A percentile compares a stretch with the other conserved stretches of the same genome.
These are phyloP conservation scores for Hypoxylon fuscum DNA, from an alignment of 495 filamentous ascomycete species.

Conservation along the genomic window DNA sequence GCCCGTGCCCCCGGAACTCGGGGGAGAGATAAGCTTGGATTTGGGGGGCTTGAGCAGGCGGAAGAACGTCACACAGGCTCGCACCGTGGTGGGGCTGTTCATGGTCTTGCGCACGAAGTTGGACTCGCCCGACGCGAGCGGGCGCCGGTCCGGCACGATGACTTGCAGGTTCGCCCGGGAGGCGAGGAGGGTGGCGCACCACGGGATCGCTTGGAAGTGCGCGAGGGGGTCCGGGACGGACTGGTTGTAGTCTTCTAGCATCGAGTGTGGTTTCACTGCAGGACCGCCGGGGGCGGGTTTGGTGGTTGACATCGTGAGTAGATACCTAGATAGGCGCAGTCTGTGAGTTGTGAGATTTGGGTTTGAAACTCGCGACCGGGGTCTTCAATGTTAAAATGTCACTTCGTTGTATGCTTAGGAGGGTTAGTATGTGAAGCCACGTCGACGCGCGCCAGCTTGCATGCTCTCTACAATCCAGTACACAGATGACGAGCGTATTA, in stretches of 20 bases:
- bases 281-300: not conserved
- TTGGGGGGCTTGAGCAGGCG: constrained; percentile 34
- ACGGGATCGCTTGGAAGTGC: constrained; percentile 64
- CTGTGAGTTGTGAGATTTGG: too few species aligned
- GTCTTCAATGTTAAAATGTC: too few species aligned
- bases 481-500: not conserved
- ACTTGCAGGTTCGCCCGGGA: constrained; percentile 50
- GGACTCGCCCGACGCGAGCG: constrained; percentile 59
- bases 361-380: too few species aligned
- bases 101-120: constrained; percentile 65
- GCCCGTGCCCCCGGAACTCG: constrained; percentile 1
- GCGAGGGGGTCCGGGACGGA: constrained; percentile 39
- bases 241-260: constrained; percentile 26
- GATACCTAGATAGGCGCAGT: too few species aligned
- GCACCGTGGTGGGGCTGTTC: constrained; percentile 60
- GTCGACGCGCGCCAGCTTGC: too few species aligned
- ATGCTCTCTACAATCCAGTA: too few species aligned
- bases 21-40: not conserved
- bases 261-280: not conserved
- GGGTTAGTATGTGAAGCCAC: too few species aligned
- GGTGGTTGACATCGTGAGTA: constrained; percentile 2
- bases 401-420: too few species aligned
- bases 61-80: constrained; percentile 57
- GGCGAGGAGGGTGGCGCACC: constrained; percentile 62
- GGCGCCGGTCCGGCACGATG: constrained; percentile 52